Evolutionary conservation across 2,329 filamentous ascomycete genomes (phyloP).

Genomic region (Blumeria graminis): DNA sequence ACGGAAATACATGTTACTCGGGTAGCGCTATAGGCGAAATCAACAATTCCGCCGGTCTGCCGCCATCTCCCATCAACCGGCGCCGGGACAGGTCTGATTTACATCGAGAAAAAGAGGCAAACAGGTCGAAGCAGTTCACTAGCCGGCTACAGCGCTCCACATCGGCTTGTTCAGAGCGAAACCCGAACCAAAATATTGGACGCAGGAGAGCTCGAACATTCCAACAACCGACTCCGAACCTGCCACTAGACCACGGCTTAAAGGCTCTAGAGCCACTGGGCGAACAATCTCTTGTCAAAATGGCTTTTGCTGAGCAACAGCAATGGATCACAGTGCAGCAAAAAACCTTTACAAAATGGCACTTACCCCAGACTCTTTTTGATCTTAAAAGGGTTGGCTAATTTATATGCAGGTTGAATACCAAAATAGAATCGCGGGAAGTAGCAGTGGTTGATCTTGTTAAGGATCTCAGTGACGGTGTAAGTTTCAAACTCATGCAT

Average conservation of each 20-base stretch:
- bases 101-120: slow-evolving; percentile 11
- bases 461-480: slow-evolving; percentile 75
- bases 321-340: slow-evolving; percentile 66
- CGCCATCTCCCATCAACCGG: slow-evolving; percentile 8
- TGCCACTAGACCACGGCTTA: slow-evolving; percentile 12
- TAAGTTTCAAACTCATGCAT: slow-evolving; percentile 23
- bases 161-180: slow-evolving; percentile 3
- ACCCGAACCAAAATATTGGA: slow-evolving; percentile 4
- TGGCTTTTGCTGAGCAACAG: slow-evolving; percentile 40
- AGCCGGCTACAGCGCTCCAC: slow-evolving; percentile 10
- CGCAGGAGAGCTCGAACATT: slow-evolving; percentile 6
- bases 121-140: slow-evolving; percentile 11
- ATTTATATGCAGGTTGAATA: slow-evolving; percentile 54
- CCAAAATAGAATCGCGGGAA: slow-evolving; percentile 59
- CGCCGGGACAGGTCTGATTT: slow-evolving; percentile 10
- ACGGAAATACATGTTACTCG: not conserved
- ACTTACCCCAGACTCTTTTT: slow-evolving; percentile 1
- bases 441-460: slow-evolving; percentile 73
- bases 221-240: slow-evolving; percentile 6
- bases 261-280: slow-evolving; percentile 13
- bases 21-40: not conserved
- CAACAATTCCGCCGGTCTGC: slow-evolving; percentile 3
- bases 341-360: slow-evolving; percentile 99
- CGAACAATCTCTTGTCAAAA: slow-evolving; percentile 21
- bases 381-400: not conserved